These are phyloP conservation scores for Aspergillus vadensis DNA, from an alignment of 2,329 filamentous ascomycete genomes.

Conservation along the genomic window DNA sequence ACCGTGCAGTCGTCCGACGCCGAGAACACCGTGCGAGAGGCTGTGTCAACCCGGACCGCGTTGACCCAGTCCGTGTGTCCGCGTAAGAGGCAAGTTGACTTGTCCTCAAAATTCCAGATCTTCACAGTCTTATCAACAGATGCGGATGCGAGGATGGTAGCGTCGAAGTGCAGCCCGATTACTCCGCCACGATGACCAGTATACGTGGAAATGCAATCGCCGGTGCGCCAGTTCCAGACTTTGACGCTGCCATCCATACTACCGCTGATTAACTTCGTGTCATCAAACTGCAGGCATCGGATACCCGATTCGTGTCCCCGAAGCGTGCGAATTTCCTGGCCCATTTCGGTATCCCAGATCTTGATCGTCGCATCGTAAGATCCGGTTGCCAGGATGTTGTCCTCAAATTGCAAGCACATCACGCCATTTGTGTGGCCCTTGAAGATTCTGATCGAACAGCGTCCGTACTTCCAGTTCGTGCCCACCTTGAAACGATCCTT, in stretches of 20 bases:
- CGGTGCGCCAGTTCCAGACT: conserved; percentile 96
- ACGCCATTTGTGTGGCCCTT: conserved; percentile 86
- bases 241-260: conserved; percentile 85
- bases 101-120: conserved; percentile 88
- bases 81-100: conserved; percentile 74
- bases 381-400: conserved; percentile 87
- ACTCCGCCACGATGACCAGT: conserved; percentile 79
- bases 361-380: conserved; percentile 95
- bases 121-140: conserved; percentile 88
- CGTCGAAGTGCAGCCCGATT: conserved; percentile 84
- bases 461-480: conserved; percentile 95
- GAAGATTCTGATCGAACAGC: conserved; percentile 81
- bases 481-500: conserved; percentile 93
- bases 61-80: conserved; percentile 97
- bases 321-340: conserved; percentile 81
- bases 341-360: conserved; percentile 92
- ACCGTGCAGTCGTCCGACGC: conserved; percentile 92
- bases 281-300: conserved; percentile 88
- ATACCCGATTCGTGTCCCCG: conserved; percentile 80
- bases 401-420: conserved; percentile 78
- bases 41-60: conserved; percentile 81
- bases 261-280: conserved; percentile 85
- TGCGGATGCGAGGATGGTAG: conserved; percentile 80
- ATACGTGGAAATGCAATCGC: conserved; percentile 79
- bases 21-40: conserved; percentile 83